phyloP scores from a whole-genome alignment of 768 basidiomycete genomes.

The Termitomyces sp. region DNA sequence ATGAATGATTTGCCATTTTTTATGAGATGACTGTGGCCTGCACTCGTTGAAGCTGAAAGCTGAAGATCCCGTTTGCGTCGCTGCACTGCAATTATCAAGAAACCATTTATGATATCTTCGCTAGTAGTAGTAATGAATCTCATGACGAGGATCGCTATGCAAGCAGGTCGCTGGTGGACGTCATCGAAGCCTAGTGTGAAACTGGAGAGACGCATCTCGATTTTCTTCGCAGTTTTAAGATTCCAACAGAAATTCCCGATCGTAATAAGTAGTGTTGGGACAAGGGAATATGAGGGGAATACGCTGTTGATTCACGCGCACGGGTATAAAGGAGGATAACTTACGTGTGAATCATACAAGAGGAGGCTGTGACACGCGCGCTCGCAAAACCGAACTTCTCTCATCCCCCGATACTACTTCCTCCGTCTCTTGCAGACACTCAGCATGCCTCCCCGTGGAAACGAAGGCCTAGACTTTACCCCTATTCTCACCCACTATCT shows the following conservation, averaged over 20 bases:
- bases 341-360: background rate
- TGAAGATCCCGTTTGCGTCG: background rate
- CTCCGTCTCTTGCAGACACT: slow-evolving; percentile 1
- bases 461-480: slow-evolving; percentile 75
- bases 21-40: background rate
- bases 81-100: background rate
- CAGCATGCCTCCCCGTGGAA: slow-evolving; percentile 49
- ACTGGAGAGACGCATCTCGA: background rate
- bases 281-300: background rate
- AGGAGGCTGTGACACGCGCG: slow-evolving; percentile 5
- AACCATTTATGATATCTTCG: background rate
- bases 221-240: background rate
- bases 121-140: background rate
- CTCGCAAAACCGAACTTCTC: slow-evolving; percentile 1
- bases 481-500: slow-evolving; percentile 89
- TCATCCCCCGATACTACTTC: slow-evolving; percentile 1
- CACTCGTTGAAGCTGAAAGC: background rate
- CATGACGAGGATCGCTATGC: background rate
- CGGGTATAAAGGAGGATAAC: background rate
- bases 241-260: background rate
- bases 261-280: background rate
- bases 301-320: background rate
- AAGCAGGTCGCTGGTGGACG: background rate
- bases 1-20: no score
- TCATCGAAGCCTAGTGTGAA: background rate